These are phyloP conservation scores for Trichaptum fuscoviolaceum DNA, from an alignment of 768 basidiomycete genomes.

Conservation along the genomic window DNA sequence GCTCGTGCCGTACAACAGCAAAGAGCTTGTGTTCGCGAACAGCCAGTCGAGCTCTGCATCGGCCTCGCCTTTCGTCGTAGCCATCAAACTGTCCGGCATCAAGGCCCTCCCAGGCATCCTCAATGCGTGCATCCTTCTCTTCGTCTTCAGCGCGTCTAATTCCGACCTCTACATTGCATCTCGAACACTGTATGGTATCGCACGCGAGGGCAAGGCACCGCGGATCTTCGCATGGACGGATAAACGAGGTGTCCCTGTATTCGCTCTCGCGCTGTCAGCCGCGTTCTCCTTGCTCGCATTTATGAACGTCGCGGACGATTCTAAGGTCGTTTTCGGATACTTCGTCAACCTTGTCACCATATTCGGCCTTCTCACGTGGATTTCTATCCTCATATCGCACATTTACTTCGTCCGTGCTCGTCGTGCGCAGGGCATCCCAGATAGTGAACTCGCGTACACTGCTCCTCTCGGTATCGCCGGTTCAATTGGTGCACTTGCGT, in stretches of 20 bases:
- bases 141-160: constrained; percentile 44
- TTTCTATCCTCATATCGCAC: constrained; percentile 52
- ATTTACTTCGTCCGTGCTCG: constrained; percentile 55
- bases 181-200: constrained; percentile 42
- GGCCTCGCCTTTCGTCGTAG: constrained; percentile 62
- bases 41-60: constrained; percentile 38
- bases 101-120: constrained; percentile 57
- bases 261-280: constrained; percentile 47
- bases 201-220: constrained; percentile 43
- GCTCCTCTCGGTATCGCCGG: constrained; percentile 11
- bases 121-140: constrained; percentile 57
- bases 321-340: constrained; percentile 26
- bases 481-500: constrained; percentile 8
- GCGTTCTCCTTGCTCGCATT: constrained; percentile 53
- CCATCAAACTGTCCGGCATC: constrained; percentile 46
- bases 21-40: constrained; percentile 38
- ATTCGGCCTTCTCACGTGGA: constrained; percentile 34
- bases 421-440: constrained; percentile 35
- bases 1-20: constrained; percentile 56
- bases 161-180: constrained; percentile 55
- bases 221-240: constrained; percentile 33
- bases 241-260: constrained; percentile 29
- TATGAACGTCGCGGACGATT: constrained; percentile 38
- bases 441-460: constrained; percentile 39
- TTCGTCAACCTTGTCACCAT: constrained; percentile 38